A percentile compares a stretch with the other conserved stretches of the same genome.
Conservation (phyloP, 2,329 filamentous ascomycete genomes). For the Talaromyces funiculosus region DNA sequence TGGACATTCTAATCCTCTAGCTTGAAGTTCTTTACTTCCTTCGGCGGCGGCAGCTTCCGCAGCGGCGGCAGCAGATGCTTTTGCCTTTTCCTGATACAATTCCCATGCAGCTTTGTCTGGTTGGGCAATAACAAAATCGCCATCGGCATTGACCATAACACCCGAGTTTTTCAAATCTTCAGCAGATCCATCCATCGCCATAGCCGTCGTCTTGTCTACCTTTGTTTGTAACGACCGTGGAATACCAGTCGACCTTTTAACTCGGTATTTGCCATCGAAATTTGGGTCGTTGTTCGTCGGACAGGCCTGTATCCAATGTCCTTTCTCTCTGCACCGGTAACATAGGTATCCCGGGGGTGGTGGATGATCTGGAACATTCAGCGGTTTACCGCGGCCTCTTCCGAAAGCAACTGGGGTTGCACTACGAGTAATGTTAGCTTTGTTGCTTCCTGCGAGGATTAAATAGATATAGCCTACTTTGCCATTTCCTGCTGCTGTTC, state of each 20-base stretch:
- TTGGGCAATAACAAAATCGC: constrained; percentile 94
- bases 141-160: constrained; percentile 96
- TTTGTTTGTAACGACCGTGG: constrained; percentile 92
- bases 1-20: constrained; percentile 83
- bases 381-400: constrained; percentile 32
- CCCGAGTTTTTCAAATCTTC: constrained; percentile 79
- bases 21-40: constrained; percentile 79
- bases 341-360: constrained; percentile 93
- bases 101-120: constrained; percentile 96
- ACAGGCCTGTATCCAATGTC: constrained; percentile 98
- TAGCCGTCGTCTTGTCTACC: constrained; percentile 79
- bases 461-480: constrained; percentile 49
- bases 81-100: constrained; percentile 90
- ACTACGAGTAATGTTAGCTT: constrained; percentile 29
- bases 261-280: constrained; percentile 85
- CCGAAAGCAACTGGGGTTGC: constrained; percentile 41
- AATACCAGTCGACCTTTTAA: constrained; percentile 95
- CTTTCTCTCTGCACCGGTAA: constrained; percentile 93
- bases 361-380: constrained; percentile 84
- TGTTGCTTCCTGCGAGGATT: constrained; percentile 11
- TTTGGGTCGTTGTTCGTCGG: constrained; percentile 98
- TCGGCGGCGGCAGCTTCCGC: constrained; percentile 71
- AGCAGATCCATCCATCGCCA: constrained; percentile 66
- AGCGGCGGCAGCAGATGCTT: constrained; percentile 75
- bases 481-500: constrained; percentile 91